Percentiles rank a stretch among this genome's conserved stretches.
Conservation (phyloP, 768 basidiomycete species). For the Boletus tomentosulus region DNA sequence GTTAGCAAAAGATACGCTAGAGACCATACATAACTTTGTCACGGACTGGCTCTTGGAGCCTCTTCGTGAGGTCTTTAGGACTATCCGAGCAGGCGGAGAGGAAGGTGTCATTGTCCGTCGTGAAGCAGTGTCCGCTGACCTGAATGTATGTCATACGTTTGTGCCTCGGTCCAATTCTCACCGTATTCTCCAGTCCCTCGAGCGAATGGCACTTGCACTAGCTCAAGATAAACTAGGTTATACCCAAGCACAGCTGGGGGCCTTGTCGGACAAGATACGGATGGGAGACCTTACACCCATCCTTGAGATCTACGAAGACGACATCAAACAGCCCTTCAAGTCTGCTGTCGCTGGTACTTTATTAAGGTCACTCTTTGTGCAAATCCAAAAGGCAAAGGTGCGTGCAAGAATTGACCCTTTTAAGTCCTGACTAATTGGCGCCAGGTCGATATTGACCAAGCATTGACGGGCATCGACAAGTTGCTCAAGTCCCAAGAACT, state of each 20-base stretch:
- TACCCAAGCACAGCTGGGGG: conserved; percentile 55
- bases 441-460: conserved; percentile 89
- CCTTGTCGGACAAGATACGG: conserved; percentile 60
- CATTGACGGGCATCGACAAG: conserved; percentile 87
- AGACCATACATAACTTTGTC: conserved; percentile 71
- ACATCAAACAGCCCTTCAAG: conserved; percentile 82
- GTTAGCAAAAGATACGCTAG: conserved; percentile 53
- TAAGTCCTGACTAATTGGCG: not conserved
- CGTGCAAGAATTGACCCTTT: not conserved
- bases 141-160: conserved; percentile 52
- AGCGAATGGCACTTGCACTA: conserved; percentile 87
- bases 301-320: conserved; percentile 83
- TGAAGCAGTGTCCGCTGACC: conserved; percentile 80
- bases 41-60: conserved; percentile 86
- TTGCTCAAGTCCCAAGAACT: conserved; percentile 91
- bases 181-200: conserved; percentile 60
- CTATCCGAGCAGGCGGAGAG: conserved; percentile 78
- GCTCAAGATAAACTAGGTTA: conserved; percentile 78
- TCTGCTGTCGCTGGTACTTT: conserved; percentile 79
- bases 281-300: conserved; percentile 85
- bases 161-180: not conserved
- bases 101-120: conserved; percentile 70
- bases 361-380: conserved; percentile 81
- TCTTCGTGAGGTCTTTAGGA: conserved; percentile 73
- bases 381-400: conserved; percentile 94